Evolutionary conservation across 495 filamentous ascomycete genomes (phyloP).

Genomic region (Penicillium malachiteum): DNA sequence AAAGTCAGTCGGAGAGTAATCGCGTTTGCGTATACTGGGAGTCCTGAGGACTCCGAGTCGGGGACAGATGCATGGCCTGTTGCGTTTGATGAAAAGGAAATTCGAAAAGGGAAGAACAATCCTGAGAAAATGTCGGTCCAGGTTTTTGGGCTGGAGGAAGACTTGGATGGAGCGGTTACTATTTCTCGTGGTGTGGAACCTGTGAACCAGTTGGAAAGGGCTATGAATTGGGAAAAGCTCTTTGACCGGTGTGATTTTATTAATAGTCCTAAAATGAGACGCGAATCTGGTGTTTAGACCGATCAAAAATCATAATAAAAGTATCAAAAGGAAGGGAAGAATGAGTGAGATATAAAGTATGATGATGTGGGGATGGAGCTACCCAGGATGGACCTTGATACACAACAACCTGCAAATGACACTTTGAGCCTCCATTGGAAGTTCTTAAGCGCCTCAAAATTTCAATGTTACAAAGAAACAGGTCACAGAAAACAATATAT

Average conservation of each 20-base stretch:
- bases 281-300: constrained; percentile 4
- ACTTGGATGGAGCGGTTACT: not conserved
- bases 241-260: constrained; percentile 18
- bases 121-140: not conserved
- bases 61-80: not conserved
- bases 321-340: no score
- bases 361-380: no score
- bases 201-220: constrained; percentile 4
- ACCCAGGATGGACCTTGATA: no score
- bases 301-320: no score
- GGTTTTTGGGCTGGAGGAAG: not conserved
- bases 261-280: constrained; percentile 13
- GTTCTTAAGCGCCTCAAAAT: no score
- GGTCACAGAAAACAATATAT: constrained; percentile 12
- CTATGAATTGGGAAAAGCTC: constrained; percentile 14
- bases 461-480: not conserved
- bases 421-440: no score
- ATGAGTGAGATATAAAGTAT: no score
- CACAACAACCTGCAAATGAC: no score
- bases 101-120: not conserved
- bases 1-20: not conserved
- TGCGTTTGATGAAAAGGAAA: not conserved
- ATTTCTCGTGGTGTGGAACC: not conserved
- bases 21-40: not conserved
- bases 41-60: not conserved